phyloP scores from a whole-genome alignment of 2,329 filamentous ascomycete species.

The Claviceps quebecensis region DNA sequence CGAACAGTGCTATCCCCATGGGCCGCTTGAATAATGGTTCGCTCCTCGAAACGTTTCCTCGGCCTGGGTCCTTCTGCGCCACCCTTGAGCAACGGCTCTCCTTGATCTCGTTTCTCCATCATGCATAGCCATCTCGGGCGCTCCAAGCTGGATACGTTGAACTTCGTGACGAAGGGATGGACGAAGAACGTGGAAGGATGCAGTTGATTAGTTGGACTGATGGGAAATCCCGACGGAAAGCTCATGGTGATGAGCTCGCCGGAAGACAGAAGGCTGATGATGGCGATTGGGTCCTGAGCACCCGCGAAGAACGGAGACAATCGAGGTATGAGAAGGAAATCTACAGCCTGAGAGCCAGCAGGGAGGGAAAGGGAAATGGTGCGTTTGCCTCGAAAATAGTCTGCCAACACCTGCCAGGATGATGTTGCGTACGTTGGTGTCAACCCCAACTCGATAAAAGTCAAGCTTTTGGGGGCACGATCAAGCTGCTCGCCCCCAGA shows the following conservation, averaged over 20 bases:
- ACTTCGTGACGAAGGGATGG: conserved; percentile 71
- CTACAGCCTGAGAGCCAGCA: conserved; percentile 57
- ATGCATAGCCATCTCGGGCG: conserved; percentile 79
- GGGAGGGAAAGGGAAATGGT: conserved; percentile 62
- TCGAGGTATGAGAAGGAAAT: conserved; percentile 75
- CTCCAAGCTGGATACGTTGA: conserved; percentile 59
- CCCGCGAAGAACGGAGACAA: conserved; percentile 74
- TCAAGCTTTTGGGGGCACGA: conserved; percentile 59
- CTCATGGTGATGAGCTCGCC: conserved; percentile 82
- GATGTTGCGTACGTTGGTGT: conserved; percentile 88
- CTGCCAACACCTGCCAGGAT: conserved; percentile 68
- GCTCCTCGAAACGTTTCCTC: conserved; percentile 63
- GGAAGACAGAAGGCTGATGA: conserved; percentile 66
- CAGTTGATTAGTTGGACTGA: conserved; percentile 83
- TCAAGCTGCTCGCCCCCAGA: conserved; percentile 64
- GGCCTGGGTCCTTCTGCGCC: conserved; percentile 59
- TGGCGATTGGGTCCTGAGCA: conserved; percentile 77
- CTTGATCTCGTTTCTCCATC: conserved; percentile 68
- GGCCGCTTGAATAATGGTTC: conserved; percentile 73
- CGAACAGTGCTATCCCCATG: conserved; percentile 87
- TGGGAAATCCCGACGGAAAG: conserved; percentile 83
- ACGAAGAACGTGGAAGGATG: conserved; percentile 79
- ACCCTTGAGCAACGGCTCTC: conserved; percentile 64
- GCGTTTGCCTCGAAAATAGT: conserved; percentile 67
- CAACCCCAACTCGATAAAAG: conserved; percentile 75